Evolutionary conservation across 768 basidiomycete species (phyloP).

Genomic region (Leucocoprinus sp.): DNA sequence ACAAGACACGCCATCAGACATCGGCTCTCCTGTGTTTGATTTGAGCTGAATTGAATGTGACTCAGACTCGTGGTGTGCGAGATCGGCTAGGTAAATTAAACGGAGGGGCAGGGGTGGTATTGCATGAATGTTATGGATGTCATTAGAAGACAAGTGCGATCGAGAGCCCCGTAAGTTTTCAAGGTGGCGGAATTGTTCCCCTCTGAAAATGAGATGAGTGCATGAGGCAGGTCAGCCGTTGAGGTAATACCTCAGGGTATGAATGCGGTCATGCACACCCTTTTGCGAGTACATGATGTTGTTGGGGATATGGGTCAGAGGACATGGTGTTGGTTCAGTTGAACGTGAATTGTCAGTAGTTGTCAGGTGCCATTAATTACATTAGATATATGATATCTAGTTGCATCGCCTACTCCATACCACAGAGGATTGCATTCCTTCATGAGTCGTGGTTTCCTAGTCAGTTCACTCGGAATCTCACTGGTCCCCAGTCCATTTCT

Average conservation of each 20-base stretch:
- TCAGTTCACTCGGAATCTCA: too few species aligned
- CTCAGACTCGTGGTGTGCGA: constrained; percentile 4
- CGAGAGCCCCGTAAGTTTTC: constrained; percentile 44
- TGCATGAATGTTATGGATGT: constrained; percentile 26
- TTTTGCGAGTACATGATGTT: constrained; percentile 15
- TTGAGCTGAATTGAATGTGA: background rate
- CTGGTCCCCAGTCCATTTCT: too few species aligned
- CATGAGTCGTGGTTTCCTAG: too few species aligned
- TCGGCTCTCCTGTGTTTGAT: background rate
- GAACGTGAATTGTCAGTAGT: too few species aligned
- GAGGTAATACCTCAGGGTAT: constrained; percentile 38
- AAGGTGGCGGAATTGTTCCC: constrained; percentile 61
- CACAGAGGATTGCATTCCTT: too few species aligned
- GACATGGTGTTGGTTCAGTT: too few species aligned
- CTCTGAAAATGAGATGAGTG: constrained; percentile 29
- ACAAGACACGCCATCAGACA: constrained; percentile 7
- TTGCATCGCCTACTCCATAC: too few species aligned
- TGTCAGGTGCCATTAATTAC: too few species aligned
- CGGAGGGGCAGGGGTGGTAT: constrained; percentile 38
- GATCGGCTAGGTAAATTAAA: constrained; percentile 24
- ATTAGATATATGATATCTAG: too few species aligned
- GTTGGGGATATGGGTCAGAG: background rate
- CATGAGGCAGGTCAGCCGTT: background rate
- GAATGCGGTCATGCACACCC: constrained; percentile 23
- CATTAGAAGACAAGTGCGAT: constrained; percentile 22